phyloP scores from a whole-genome alignment of 306 rosid genomes.

The Oxytropis ochrocephala region DNA sequence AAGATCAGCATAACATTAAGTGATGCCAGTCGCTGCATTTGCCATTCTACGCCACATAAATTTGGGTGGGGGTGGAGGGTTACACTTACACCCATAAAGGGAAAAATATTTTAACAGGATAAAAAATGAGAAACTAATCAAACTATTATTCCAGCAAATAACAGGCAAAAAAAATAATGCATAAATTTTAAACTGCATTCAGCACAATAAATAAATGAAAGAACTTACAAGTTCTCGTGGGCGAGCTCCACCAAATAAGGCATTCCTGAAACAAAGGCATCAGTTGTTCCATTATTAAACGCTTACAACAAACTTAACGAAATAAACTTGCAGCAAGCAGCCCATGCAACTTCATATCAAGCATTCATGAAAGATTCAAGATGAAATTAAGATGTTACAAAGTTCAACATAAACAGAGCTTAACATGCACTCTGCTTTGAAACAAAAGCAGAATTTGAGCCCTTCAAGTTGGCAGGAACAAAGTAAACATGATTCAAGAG shows the following conservation, averaged over 20 bases:
- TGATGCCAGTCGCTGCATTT: neutral
- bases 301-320: neutral
- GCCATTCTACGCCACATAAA: neutral
- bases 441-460: neutral
- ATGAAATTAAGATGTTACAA: neutral
- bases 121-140: neutral
- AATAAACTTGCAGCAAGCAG: constrained; percentile 12
- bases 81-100: neutral
- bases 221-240: constrained; percentile 85
- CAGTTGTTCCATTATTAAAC: constrained; percentile 13
- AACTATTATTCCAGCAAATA: neutral
- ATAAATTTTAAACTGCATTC: neutral
- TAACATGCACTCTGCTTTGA: neutral
- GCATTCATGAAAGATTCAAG: neutral
- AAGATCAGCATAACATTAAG: constrained; percentile 8
- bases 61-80: neutral
- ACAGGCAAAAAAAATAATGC: neutral
- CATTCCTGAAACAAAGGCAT: constrained; percentile 57
- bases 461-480: constrained; percentile 8
- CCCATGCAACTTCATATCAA: neutral
- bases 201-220: neutral
- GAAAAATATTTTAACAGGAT: neutral
- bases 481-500: neutral
- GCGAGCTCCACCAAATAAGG: constrained; percentile 96
- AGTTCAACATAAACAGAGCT: neutral